A percentile compares a stretch with the other conserved stretches of the same genome.
phyloP scores from a whole-genome alignment of 1,284 basidiomycete genomes.

The Porogramme epimiltina region DNA sequence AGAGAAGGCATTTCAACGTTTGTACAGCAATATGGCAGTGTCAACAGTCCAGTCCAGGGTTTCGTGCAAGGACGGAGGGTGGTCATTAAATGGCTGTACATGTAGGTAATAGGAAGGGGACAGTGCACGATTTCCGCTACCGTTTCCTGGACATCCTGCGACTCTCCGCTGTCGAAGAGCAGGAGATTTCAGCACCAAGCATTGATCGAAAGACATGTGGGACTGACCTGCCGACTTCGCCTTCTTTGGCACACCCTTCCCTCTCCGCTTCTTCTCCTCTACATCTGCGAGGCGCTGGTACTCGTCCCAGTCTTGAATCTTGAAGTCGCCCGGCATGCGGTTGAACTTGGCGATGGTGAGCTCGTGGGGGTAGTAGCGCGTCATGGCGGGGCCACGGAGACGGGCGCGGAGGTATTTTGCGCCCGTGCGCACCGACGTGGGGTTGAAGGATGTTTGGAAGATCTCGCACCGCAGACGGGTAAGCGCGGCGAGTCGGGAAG shows the following conservation, averaged over 20 bases:
- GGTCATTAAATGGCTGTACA: background rate
- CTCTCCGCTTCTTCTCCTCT: constrained; percentile 67
- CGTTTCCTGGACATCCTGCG: constrained; percentile 44
- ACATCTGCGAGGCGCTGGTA: constrained; percentile 68
- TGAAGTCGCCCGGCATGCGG: constrained; percentile 46
- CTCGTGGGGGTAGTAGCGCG: constrained; percentile 71
- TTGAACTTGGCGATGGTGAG: constrained; percentile 54
- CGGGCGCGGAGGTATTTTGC: constrained; percentile 81
- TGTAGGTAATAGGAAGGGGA: background rate
- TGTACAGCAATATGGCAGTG: too few species aligned
- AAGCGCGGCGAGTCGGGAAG: constrained; percentile 54
- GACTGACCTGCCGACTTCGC: constrained; percentile 66
- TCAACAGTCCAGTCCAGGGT: too few species aligned
- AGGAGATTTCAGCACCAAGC: background rate
- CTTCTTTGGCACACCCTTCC: constrained; percentile 81
- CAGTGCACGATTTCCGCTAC: constrained; percentile 21
- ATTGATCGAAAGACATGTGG: background rate
- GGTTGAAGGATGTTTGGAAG: constrained; percentile 87
- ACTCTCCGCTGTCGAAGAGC: constrained; percentile 40
- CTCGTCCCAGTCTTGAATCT: constrained; percentile 65
- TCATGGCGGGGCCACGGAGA: constrained; percentile 77
- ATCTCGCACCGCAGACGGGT: constrained; percentile 65
- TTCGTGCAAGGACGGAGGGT: background rate
- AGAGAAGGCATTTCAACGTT: too few species aligned
- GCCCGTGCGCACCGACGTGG: constrained; percentile 74